phyloP scores from a whole-genome alignment of 2,329 filamentous ascomycete genomes.

The Pseudogymnoascus sp. region DNA sequence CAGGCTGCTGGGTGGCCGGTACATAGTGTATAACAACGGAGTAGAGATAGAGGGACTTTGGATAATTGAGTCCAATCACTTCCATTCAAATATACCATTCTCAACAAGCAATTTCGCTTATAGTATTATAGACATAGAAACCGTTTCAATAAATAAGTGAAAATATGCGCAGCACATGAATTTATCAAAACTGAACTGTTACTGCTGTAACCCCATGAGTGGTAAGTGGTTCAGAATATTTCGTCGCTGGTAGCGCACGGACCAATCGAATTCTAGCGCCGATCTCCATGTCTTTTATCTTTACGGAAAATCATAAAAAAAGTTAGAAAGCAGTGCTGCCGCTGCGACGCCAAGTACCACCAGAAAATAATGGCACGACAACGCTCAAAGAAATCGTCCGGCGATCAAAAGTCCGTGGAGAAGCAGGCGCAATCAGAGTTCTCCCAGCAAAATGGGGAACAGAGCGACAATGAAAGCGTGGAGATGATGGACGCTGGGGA shows the following conservation, averaged over 20 bases:
- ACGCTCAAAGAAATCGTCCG: slow-evolving; percentile 24
- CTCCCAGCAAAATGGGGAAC: slow-evolving; percentile 15
- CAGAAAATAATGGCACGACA: slow-evolving; percentile 25
- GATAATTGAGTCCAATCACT: neutral
- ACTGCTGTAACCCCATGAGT: neutral
- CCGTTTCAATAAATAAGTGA: neutral
- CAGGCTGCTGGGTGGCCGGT: neutral
- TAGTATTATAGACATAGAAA: no score
- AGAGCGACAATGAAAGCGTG: slow-evolving; percentile 25
- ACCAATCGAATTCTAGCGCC: slow-evolving; percentile 3
- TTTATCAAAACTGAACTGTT: neutral
- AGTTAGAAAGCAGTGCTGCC: slow-evolving; percentile 2
- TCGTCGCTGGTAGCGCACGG: neutral
- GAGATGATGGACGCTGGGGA: slow-evolving; percentile 62
- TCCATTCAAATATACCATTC: neutral
- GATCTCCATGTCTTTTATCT: slow-evolving; percentile 9
- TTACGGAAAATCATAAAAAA: slow-evolving; percentile 8
- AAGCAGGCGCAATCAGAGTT: slow-evolving; percentile 8
- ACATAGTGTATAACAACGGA: neutral
- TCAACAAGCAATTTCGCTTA: no score
- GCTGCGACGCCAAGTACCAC: slow-evolving; percentile 1
- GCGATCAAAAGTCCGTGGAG: slow-evolving; percentile 16
- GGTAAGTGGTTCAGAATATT: neutral
- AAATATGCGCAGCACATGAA: neutral
- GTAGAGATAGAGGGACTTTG: neutral